Conservation (phyloP, 2,329 filamentous ascomycete genomes). For the Cordyceps farinosa region DNA sequence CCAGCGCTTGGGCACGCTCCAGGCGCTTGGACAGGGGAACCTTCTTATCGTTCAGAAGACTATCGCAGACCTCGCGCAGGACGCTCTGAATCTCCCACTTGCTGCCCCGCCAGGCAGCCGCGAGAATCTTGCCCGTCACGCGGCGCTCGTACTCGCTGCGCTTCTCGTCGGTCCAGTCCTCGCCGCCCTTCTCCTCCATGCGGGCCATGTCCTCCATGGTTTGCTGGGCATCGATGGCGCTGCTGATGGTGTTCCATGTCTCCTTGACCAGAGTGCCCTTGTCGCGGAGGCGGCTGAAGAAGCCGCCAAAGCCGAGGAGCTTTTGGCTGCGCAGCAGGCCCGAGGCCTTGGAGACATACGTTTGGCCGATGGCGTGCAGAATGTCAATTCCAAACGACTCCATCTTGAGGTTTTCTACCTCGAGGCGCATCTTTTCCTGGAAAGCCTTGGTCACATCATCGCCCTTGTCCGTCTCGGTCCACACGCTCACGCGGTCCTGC, state of each 20-base stretch:
- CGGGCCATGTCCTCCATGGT: conserved; percentile 99
- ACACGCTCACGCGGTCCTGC: conserved; percentile 83
- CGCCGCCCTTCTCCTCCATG: conserved; percentile 88
- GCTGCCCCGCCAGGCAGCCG: conserved; percentile 91
- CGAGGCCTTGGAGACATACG: conserved; percentile 83
- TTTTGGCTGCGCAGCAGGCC: conserved; percentile 92
- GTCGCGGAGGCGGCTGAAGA: conserved; percentile 91
- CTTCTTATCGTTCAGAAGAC: conserved; percentile 73
- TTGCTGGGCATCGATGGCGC: conserved; percentile 93
- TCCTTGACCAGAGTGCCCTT: conserved; percentile 97
- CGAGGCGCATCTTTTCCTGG: conserved; percentile 87
- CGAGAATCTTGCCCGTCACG: conserved; percentile 96
- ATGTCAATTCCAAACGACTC: conserved; percentile 97
- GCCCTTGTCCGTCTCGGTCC: conserved; percentile 95
- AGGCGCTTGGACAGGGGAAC: conserved; percentile 80
- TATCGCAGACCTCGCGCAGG: conserved; percentile 88
- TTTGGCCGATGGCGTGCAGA: conserved; percentile 87
- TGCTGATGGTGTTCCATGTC: conserved; percentile 96
- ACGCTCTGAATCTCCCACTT: conserved; percentile 98
- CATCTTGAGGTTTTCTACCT: conserved; percentile 99
- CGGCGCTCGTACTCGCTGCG: conserved; percentile 92
- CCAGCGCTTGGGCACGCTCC: conserved; percentile 84
- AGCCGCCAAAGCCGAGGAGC: conserved; percentile 91
- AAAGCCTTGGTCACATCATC: conserved; percentile 82
- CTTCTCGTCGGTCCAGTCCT: conserved; percentile 98